Conservation (phyloP, 2,329 filamentous ascomycete species). For the Hymenoscyphus albidus region DNA sequence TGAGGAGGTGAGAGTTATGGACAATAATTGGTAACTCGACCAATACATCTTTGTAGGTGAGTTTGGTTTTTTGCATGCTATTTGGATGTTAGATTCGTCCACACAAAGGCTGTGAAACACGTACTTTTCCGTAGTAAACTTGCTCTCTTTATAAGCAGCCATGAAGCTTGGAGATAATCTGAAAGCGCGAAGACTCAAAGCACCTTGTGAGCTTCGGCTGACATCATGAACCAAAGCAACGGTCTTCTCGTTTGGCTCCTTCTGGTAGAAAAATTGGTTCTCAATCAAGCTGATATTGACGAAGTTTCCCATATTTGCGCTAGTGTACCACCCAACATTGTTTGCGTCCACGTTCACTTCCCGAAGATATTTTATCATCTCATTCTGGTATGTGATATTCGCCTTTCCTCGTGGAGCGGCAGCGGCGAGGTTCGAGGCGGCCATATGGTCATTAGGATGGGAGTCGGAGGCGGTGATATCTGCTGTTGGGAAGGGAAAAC, state of each 20-base stretch:
- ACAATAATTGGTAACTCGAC: constrained; percentile 84
- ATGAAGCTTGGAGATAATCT: constrained; percentile 84
- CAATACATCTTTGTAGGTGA: constrained; percentile 91
- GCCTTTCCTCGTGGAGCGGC: constrained; percentile 89
- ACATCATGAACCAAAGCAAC: constrained; percentile 93
- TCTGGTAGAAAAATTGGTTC: constrained; percentile 97
- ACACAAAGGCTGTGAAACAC: constrained; percentile 31
- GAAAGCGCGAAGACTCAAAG: constrained; percentile 86
- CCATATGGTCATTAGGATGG: constrained; percentile 65
- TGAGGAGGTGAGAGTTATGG: constrained; percentile 97
- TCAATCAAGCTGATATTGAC: constrained; percentile 93
- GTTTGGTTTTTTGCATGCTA: constrained; percentile 89
- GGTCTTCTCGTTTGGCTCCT: constrained; percentile 79
- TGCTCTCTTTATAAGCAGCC: constrained; percentile 86
- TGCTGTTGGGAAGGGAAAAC: constrained; percentile 85
- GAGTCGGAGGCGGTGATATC: constrained; percentile 65
- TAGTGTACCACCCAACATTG: constrained; percentile 98
- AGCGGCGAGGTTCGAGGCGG: constrained; percentile 70
- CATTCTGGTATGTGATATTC: constrained; percentile 82
- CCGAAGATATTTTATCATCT: constrained; percentile 95
- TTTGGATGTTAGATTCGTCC: constrained; percentile 12
- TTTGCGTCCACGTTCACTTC: constrained; percentile 99
- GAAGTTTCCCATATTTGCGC: constrained; percentile 98
- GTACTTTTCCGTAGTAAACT: constrained; percentile 95
- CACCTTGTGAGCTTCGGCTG: constrained; percentile 89